Conservation (phyloP, 371 early-diverging fungal genomes). For the Mortierella sp. region DNA sequence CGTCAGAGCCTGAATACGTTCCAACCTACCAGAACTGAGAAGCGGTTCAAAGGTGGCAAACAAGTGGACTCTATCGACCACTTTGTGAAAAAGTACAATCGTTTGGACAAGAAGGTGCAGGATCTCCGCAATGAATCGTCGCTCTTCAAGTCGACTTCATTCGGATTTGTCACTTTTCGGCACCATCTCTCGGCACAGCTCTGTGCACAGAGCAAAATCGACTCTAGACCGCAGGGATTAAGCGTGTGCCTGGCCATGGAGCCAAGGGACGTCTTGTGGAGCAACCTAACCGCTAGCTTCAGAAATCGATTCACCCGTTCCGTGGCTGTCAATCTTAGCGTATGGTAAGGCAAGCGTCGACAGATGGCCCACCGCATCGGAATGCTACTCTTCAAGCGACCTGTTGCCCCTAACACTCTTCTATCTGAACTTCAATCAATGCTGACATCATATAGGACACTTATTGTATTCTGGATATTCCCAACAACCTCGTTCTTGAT, state of each 20-base stretch:
- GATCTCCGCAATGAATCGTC: slow-evolving; percentile 55
- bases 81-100: slow-evolving; percentile 55
- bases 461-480: slow-evolving; percentile 80
- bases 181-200: slow-evolving; percentile 62
- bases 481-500: slow-evolving; percentile 79
- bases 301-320: slow-evolving; percentile 59
- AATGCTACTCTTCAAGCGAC: no score
- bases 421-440: background rate
- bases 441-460: slow-evolving; percentile 38
- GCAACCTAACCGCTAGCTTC: slow-evolving; percentile 74
- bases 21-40: slow-evolving; percentile 39
- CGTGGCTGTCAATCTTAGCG: slow-evolving; percentile 61
- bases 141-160: slow-evolving; percentile 63
- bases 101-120: slow-evolving; percentile 47
- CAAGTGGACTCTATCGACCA: slow-evolving; percentile 54
- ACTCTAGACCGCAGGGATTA: slow-evolving; percentile 75
- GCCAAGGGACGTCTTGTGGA: slow-evolving; percentile 93
- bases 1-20: slow-evolving; percentile 28
- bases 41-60: slow-evolving; percentile 40
- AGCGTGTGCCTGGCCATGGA: slow-evolving; percentile 88
- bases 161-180: slow-evolving; percentile 74
- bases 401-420: no score
- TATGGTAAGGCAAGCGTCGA: slow-evolving; percentile 52
- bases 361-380: no score
- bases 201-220: slow-evolving; percentile 70